Percentiles rank a stretch among this genome's conserved stretches.
These are phyloP conservation scores for Pyrenula massariospora DNA, from an alignment of 495 filamentous ascomycete species.

Conservation along the genomic window DNA sequence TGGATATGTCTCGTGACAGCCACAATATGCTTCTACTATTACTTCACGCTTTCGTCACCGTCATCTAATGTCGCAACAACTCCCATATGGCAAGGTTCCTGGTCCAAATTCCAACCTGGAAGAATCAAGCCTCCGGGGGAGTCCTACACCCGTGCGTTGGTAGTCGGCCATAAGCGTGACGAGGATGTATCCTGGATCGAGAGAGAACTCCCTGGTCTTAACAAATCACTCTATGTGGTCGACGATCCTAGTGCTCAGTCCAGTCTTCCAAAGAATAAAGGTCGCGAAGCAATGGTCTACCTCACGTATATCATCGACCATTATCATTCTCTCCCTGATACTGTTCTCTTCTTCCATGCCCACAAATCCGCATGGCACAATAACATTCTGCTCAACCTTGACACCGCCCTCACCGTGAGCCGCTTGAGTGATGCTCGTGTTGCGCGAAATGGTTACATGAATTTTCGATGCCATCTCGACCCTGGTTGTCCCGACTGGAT, in stretches of 20 bases:
- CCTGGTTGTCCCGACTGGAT: constrained; percentile 30
- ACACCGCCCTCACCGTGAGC: constrained; percentile 2
- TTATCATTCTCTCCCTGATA: constrained; percentile 30
- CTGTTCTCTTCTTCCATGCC: constrained; percentile 34
- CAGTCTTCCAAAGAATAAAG: constrained; percentile 42
- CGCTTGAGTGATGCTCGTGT: constrained; percentile 5
- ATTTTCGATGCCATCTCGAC: constrained; percentile 31
- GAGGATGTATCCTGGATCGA: constrained; percentile 5
- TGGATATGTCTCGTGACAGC: not conserved
- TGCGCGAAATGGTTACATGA: constrained; percentile 30
- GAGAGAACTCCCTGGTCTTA: constrained; percentile 23
- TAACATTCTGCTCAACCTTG: constrained; percentile 27
- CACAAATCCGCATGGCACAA: constrained; percentile 37
- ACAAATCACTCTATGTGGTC: constrained; percentile 34
- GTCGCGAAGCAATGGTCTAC: constrained; percentile 53
- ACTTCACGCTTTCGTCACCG: not conserved
- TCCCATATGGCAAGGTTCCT: not conserved
- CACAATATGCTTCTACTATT: not conserved
- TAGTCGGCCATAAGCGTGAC: constrained; percentile 3
- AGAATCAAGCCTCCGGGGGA: constrained; percentile 26
- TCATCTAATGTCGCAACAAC: not conserved
- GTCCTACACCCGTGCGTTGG: constrained; percentile 27
- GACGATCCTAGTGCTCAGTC: constrained; percentile 24
- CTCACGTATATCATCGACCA: constrained; percentile 41
- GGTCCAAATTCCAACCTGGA: constrained; percentile 20